These are phyloP conservation scores for Aspergillus haitiensis DNA, from an alignment of 495 filamentous ascomycete species.

Conservation along the genomic window DNA sequence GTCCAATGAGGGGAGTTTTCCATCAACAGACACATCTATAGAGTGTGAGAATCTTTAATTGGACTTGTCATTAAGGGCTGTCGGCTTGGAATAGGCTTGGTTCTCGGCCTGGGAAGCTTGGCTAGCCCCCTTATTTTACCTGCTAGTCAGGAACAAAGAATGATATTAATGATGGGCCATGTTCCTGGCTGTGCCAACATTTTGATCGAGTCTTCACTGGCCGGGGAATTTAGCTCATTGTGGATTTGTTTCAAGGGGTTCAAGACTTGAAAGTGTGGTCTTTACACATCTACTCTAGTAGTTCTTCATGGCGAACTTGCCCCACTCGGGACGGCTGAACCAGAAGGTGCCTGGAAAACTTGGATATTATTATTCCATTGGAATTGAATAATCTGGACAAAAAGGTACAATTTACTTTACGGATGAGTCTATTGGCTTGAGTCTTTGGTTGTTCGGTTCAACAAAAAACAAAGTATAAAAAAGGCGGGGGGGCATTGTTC, in stretches of 20 bases:
- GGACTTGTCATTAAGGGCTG: background rate
- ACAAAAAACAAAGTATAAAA: too few relatives aligned
- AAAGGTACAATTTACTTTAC: too few relatives aligned
- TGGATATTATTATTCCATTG: too few relatives aligned
- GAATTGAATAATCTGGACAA: too few relatives aligned
- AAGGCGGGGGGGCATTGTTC: too few relatives aligned
- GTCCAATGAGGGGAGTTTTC: background rate
- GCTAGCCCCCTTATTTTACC: background rate
- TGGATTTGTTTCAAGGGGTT: background rate
- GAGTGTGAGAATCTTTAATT: background rate
- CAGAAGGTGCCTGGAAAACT: background rate
- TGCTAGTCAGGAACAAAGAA: background rate
- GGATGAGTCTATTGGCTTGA: too few relatives aligned
- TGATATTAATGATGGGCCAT: background rate
- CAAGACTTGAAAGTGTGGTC: background rate
- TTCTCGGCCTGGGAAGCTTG: background rate
- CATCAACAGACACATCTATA: background rate
- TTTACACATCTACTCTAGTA: background rate
- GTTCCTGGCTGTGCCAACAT: background rate
- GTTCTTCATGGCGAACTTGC: background rate
- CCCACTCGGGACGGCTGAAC: background rate
- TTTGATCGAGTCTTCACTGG: background rate
- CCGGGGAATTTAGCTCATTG: background rate
- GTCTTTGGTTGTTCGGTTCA: too few relatives aligned
- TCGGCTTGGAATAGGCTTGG: background rate